These are phyloP conservation scores for Globisporangium camurandrum DNA, from an alignment of 352 stramenopile genomes.

Conservation along the genomic window DNA sequence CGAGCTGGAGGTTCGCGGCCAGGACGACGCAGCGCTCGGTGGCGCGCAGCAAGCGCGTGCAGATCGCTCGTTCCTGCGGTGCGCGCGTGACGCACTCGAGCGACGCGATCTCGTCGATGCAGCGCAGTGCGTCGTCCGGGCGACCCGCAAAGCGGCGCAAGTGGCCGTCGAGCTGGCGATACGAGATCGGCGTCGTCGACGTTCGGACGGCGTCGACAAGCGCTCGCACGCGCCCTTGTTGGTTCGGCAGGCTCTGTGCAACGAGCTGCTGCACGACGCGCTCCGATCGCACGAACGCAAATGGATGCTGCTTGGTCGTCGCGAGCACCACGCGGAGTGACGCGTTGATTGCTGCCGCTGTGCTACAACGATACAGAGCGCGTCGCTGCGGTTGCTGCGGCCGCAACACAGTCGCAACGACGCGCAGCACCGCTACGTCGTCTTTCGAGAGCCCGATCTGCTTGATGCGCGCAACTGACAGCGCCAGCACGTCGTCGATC, in stretches of 20 bases:
- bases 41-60: conserved; percentile 26
- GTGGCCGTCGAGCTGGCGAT: conserved; percentile 69
- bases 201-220: conserved; percentile 38
- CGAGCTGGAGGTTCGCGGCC: conserved; percentile 46
- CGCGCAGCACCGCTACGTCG: conserved; percentile 30
- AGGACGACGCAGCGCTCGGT: conserved; percentile 54
- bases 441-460: conserved; percentile 54
- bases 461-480: conserved; percentile 30
- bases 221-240: conserved; percentile 50
- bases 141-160: conserved; percentile 58
- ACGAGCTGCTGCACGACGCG: conserved; percentile 43
- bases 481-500: conserved; percentile 22
- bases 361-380: neutral
- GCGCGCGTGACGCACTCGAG: conserved; percentile 31
- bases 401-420: conserved; percentile 14
- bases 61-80: conserved; percentile 39
- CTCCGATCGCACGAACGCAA: conserved; percentile 51
- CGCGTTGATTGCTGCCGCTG: conserved; percentile 4
- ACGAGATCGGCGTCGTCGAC: conserved; percentile 60
- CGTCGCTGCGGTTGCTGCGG: neutral
- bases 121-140: conserved; percentile 52
- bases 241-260: conserved; percentile 55
- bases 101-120: conserved; percentile 54
- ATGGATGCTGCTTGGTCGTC: conserved; percentile 36
- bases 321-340: conserved; percentile 1